phyloP scores from a whole-genome alignment of 2,329 filamentous ascomycete species.

The Neobulgaria alba region DNA sequence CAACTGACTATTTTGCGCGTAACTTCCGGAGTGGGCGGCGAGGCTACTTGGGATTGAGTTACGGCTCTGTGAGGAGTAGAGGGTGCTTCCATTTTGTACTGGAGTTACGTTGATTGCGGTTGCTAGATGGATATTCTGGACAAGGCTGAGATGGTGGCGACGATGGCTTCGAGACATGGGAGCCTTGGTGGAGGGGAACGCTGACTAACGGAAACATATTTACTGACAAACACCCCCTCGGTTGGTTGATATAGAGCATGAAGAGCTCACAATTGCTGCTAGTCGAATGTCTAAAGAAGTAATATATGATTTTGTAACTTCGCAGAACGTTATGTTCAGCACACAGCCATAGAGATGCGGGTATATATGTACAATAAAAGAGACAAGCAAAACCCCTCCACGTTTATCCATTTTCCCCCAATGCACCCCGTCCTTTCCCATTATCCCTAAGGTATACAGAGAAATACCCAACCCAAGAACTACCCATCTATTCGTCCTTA shows the following conservation, averaged over 20 bases:
- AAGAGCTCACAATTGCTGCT: no score
- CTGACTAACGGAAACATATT: no score
- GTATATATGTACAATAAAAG: slow-evolving; percentile 5
- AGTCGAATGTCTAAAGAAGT: no score
- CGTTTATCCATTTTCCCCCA: background rate
- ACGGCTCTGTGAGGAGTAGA: slow-evolving; percentile 13
- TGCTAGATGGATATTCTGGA: background rate
- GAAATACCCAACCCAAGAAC: background rate
- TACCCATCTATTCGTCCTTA: slow-evolving; percentile 54
- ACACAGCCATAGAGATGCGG: background rate
- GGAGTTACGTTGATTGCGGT: background rate
- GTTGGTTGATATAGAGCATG: no score
- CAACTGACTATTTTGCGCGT: slow-evolving; percentile 45
- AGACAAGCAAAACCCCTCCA: background rate
- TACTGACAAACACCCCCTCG: no score
- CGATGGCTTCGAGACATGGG: no score
- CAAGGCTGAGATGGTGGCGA: slow-evolving; percentile 14
- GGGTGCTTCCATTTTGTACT: slow-evolving; percentile 19
- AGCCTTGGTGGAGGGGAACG: no score
- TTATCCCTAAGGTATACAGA: background rate
- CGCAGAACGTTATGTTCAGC: background rate
- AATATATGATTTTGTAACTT: background rate
- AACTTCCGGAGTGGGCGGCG: slow-evolving; percentile 46
- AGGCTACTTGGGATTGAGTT: slow-evolving; percentile 15
- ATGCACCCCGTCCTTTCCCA: background rate